Percentiles rank a stretch among this genome's conserved stretches.
Conservation (phyloP, 345 rosid species). For the Acer yangbiense region DNA sequence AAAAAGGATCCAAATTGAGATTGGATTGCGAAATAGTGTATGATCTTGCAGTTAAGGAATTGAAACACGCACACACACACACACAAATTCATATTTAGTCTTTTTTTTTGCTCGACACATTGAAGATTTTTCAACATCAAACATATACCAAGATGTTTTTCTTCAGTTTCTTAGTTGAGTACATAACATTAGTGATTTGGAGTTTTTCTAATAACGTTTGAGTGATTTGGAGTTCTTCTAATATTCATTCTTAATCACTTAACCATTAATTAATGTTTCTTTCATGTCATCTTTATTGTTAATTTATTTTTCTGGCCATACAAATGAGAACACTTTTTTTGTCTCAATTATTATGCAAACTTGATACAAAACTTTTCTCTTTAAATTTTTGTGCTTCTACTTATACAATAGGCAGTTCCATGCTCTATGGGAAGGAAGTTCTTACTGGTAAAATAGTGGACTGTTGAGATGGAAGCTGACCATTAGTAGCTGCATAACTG, state of each 20-base stretch:
- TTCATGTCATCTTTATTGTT: not conserved
- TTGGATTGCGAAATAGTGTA: not conserved
- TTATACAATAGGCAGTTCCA: not conserved
- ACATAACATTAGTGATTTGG: not conserved
- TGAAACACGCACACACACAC: not conserved
- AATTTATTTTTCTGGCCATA: not conserved
- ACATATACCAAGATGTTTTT: not conserved
- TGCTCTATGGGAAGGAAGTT: not conserved
- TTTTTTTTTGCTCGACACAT: no score
- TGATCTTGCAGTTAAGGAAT: not conserved
- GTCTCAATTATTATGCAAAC: not conserved
- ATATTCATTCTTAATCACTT: not conserved
- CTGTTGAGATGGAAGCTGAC: slow-evolving; percentile 37
- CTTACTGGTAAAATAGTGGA: slow-evolving; percentile 30
- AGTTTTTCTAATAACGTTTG: not conserved
- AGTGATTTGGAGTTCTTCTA: no score
- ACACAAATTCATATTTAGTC: not conserved
- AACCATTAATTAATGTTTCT: not conserved
- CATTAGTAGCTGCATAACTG: slow-evolving; percentile 71
- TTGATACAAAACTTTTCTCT: not conserved
- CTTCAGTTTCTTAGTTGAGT: not conserved
- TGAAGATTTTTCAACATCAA: no score
- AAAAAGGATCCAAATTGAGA: not conserved
- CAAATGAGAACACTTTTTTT: not conserved
- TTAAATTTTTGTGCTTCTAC: not conserved